A percentile compares a stretch with the other conserved stretches of the same genome.
Conservation (phyloP, 345 rosid genomes). For the Pistacia vera region DNA sequence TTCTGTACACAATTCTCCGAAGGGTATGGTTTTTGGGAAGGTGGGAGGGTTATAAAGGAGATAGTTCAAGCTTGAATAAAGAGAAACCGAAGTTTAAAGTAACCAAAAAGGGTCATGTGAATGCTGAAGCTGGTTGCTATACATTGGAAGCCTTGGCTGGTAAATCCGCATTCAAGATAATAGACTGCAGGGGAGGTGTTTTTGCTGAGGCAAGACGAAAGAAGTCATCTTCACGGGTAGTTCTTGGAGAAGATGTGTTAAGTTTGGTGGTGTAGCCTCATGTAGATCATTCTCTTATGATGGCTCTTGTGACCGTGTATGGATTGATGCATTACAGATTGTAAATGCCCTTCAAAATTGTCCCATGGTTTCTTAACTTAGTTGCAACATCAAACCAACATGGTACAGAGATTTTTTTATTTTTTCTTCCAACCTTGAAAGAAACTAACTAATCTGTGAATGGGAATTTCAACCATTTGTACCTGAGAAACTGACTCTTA, state of each 20-base stretch:
- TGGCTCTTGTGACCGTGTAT: constrained; percentile 41
- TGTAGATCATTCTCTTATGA: constrained; percentile 31
- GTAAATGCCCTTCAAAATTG: constrained; percentile 15
- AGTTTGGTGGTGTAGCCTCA: constrained; percentile 38
- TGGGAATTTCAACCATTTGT: constrained; percentile 2
- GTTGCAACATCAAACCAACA: neutral
- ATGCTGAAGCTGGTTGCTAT: constrained; percentile 11
- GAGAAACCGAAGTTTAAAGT: constrained; percentile 40
- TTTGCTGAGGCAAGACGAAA: constrained; percentile 49
- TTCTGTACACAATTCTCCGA: constrained; percentile 53
- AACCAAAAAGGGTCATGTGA: constrained; percentile 28
- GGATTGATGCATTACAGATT: constrained; percentile 32
- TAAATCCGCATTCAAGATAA: constrained; percentile 34
- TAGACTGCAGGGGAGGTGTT: constrained; percentile 22
- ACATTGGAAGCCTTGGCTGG: constrained; percentile 14
- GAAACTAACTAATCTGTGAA: neutral
- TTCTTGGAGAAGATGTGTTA: constrained; percentile 49
- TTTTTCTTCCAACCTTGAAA: neutral
- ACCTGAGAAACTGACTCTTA: neutral
- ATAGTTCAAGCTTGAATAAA: neutral
- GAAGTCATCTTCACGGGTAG: constrained; percentile 32
- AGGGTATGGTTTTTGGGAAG: constrained; percentile 34
- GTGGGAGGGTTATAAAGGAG: constrained; percentile 43
- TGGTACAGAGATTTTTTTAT: neutral
- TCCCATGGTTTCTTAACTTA: neutral